Base-by-base conservation (phyloP, 2,329 filamentous ascomycete genomes). In the Pseudogymnoascus sp. region DNA sequence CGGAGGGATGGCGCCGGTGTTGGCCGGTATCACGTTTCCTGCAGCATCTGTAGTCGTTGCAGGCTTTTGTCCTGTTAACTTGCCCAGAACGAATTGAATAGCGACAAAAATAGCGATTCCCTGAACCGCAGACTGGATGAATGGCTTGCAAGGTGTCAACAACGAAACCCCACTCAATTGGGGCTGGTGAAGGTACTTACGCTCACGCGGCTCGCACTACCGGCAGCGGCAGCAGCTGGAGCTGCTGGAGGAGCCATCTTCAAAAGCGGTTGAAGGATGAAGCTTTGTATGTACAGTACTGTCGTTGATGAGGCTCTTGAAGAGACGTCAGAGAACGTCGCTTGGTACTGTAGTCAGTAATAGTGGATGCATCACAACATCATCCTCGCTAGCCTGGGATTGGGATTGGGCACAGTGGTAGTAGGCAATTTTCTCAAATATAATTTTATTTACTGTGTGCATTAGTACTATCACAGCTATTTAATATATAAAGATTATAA, bases 1-100 rank as follows among this genome's bases (percentile, higher is more conserved):
- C 16, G 85, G 76, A 28, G 88, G 86, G 62, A 91, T 85, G 18
- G 77, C 77, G 60, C 77, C 81, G 31, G 78, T 78, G 69, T 82
- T 84, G 62, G 77, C 76, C 50, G 82, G 78, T 21, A 85, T 80
- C 14, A 77, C 68, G 56, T 82, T 78, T 64, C 84, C 84, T 63
- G 82, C 78, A 64, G 82, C 78, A 69, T 78, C 78, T 18, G 78
- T 76, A 33, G 78, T 75, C 61, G 80, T 77, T 18, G 64, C 74
- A 65, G 78, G 76, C 63, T 79, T 76, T 69, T 78, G 81, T 53
- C 77, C 76, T 66, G 77, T 75, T 66, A 83, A 77, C 71, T 83
- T 80, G 70, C 79, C 80, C 76, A 86, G 78, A 63, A 81, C 70
- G 63, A 83, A 74, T 71, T 88, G 85, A 73, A 86, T 77, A 62